Evolutionary conservation across 2,329 filamentous ascomycete genomes (phyloP), one percentile per base, ranked within the genome.

Genomic region (Teratosphaeriaceae sp.): DNA sequence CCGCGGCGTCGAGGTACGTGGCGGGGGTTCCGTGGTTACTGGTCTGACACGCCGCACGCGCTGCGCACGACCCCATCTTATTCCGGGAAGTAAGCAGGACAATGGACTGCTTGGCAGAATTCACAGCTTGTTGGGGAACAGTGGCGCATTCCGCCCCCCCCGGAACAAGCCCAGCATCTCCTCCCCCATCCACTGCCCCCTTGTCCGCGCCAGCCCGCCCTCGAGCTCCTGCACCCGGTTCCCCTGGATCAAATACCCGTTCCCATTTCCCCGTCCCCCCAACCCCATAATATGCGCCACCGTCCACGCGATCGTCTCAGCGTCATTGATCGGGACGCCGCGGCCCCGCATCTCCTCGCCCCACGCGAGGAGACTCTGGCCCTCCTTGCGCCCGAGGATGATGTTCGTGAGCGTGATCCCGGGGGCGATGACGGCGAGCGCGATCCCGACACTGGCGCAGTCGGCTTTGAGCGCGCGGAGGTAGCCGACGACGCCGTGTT

Each of bases 131-230:
- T 60, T 58, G 5, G 57, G 57, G 40, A 60, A 60, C 43, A 60
- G 35, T 2, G 58, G 56, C 12, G 56, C 58, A 44, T 52, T 51
- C 37, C 71, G 60, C 2, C 71, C 71, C 18, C 69, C 66, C 29
- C 69, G 54, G 44, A 74, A 74, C 52, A 72, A 49, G 9, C 65
- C 63, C 58, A 74, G 54, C 70, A 73, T 73, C 53, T 74, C 71
- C 48, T 64, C 67, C 0, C 69, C 63, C 70, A 74, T 72, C 71
- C 71, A 74, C 36, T 53, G 50, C 46, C 62, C 63, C 45, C 71
- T 64, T 16, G 57, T 61, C 55, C 62, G 71, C 20, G 70, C 71
- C 40, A 74, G 56, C 0, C 70, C 70, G 18, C 59, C 56, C 48
- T 74, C 71, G 18, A 73, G 43, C 56, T 74, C 71, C 35, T 58